Evolutionary conservation across 139 green algal genomes (phyloP).

Genomic region (Coelastrella sp.): DNA sequence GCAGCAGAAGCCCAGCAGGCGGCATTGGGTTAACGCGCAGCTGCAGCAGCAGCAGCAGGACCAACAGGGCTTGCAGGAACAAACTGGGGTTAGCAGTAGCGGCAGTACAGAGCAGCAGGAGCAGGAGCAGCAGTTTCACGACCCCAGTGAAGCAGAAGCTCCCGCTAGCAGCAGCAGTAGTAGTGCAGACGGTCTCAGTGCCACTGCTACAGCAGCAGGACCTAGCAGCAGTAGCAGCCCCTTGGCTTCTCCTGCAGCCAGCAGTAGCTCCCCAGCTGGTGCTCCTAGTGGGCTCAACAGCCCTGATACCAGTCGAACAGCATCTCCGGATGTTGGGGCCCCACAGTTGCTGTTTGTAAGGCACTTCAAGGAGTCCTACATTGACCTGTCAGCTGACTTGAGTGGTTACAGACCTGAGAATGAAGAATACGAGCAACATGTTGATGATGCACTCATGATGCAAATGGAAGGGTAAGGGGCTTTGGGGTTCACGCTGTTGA

Average conservation of each 20-base stretch:
- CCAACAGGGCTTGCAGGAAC: background rate
- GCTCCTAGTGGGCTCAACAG: too few species aligned
- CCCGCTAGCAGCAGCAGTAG: background rate
- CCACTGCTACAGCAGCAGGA: slow-evolving; percentile 7
- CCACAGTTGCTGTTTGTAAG: slow-evolving; percentile 69
- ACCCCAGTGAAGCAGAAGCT: background rate
- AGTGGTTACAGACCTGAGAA: slow-evolving; percentile 52
- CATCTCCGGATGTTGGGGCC: background rate
- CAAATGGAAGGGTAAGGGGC: slow-evolving; percentile 36
- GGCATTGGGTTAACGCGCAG: background rate
- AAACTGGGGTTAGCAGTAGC: too few species aligned
- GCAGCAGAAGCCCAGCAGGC: slow-evolving; percentile 1
- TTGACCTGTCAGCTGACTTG: slow-evolving; percentile 72
- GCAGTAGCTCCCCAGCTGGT: too few species aligned
- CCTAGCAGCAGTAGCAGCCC: background rate
- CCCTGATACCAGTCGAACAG: too few species aligned
- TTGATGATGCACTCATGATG: slow-evolving; percentile 47
- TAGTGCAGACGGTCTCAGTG: background rate
- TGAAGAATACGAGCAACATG: slow-evolving; percentile 55
- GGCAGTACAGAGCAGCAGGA: background rate
- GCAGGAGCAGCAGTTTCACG: background rate
- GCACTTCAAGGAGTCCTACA: slow-evolving; percentile 66
- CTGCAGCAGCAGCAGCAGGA: slow-evolving; percentile 33
- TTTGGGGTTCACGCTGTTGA: too few species aligned
- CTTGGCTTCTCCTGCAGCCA: too few species aligned